Percentiles rank a stretch among this genome's conserved stretches.
These are phyloP conservation scores for Millerozyma miso DNA, from an alignment of 805 yeast genomes.

Conservation along the genomic window DNA sequence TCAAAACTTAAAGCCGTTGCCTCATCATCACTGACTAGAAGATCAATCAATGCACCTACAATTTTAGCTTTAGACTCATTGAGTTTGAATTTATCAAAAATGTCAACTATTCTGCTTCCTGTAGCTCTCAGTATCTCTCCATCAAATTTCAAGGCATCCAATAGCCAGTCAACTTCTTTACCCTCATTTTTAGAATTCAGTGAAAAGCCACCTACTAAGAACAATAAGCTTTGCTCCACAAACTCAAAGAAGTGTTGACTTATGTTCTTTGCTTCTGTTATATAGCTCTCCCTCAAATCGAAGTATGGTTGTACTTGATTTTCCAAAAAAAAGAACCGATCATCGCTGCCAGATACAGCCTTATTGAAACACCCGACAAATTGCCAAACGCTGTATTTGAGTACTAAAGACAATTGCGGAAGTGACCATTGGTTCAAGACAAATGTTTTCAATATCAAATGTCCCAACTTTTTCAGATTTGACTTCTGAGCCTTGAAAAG, in stretches of 20 bases:
- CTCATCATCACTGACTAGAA: slow-evolving; percentile 46
- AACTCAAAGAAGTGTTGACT: slow-evolving; percentile 38
- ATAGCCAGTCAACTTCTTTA: slow-evolving; percentile 58
- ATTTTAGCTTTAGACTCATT: slow-evolving; percentile 54
- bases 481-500: slow-evolving; percentile 41
- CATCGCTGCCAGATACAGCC: slow-evolving; percentile 21
- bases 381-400: slow-evolving; percentile 47
- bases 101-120: slow-evolving; percentile 45
- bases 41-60: slow-evolving; percentile 43
- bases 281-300: slow-evolving; percentile 42
- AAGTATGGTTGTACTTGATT: slow-evolving; percentile 25
- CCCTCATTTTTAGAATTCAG: slow-evolving; percentile 48
- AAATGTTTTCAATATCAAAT: slow-evolving; percentile 53
- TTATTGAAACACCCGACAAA: slow-evolving; percentile 20
- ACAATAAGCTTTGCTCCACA: slow-evolving; percentile 56
- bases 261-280: slow-evolving; percentile 37
- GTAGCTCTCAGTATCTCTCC: slow-evolving; percentile 42
- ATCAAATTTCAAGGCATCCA: slow-evolving; percentile 42
- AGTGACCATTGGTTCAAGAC: slow-evolving; percentile 63
- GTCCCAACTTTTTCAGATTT: slow-evolving; percentile 51
- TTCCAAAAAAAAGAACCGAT: slow-evolving; percentile 27
- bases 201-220: slow-evolving; percentile 47
- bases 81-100: slow-evolving; percentile 53
- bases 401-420: slow-evolving; percentile 28
- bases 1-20: slow-evolving; percentile 23